Percentiles rank a stretch among this genome's conserved stretches.
Evolutionary conservation across 108 stramenopile species (phyloP).

Genomic region (Thalassiosira profunda): DNA sequence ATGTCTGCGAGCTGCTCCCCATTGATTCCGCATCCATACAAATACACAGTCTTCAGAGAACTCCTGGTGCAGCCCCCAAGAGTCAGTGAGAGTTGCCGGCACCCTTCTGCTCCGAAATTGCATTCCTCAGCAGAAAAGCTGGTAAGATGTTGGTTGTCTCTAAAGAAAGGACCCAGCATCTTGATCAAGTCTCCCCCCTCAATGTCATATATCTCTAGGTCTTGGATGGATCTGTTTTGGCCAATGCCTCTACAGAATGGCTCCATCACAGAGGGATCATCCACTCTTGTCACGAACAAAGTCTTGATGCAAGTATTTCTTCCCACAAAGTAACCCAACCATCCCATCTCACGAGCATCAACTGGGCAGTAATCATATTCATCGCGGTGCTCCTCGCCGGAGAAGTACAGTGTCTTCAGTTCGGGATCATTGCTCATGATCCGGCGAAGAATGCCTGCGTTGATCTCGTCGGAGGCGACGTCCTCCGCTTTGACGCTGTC

Average conservation of each 20-base stretch:
- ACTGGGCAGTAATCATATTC: too few species aligned
- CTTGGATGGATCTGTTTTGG: neutral
- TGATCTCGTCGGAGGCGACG: neutral
- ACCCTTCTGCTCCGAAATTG: neutral
- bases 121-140: neutral
- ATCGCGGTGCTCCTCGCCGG: too few species aligned
- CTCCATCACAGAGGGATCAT: neutral
- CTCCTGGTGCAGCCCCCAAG: too few species aligned
- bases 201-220: neutral
- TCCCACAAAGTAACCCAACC: conserved; percentile 1
- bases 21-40: neutral
- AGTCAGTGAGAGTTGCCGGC: neutral
- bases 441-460: neutral
- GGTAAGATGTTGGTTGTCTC: neutral
- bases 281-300: neutral
- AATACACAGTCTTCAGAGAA: too few species aligned
- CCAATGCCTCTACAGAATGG: neutral
- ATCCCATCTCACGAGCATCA: neutral
- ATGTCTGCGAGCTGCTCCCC: too few species aligned
- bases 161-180: neutral
- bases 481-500: neutral
- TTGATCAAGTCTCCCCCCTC: neutral
- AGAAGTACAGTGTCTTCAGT: neutral
- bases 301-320: neutral
- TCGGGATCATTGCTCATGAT: neutral